Percentiles rank a stretch among this genome's conserved stretches.
phyloP scores from a whole-genome alignment of 305 asterid species.

The Vinca major region DNA sequence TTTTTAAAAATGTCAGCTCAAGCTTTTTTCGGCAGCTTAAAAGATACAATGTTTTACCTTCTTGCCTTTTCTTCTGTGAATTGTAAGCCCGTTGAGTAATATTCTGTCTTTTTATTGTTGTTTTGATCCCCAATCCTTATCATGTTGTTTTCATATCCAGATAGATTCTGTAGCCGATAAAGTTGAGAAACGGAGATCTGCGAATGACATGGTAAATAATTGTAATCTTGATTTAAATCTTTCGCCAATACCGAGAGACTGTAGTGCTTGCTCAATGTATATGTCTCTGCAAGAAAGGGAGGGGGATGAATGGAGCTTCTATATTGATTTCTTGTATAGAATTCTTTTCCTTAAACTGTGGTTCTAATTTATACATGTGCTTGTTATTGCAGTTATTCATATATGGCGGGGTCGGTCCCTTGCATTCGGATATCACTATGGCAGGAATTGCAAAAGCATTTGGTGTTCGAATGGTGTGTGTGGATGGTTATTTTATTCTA shows the following conservation, averaged over 20 bases:
- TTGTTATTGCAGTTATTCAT: slow-evolving; percentile 59
- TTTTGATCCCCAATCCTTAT: slow-evolving; percentile 14
- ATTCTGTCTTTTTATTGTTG: neutral
- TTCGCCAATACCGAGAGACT: neutral
- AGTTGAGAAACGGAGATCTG: slow-evolving; percentile 62
- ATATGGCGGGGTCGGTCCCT: slow-evolving; percentile 84
- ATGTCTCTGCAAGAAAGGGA: neutral
- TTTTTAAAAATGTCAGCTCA: neutral
- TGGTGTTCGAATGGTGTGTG: slow-evolving; percentile 58
- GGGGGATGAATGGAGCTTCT: neutral
- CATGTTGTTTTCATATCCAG: slow-evolving; percentile 30
- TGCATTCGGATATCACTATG: slow-evolving; percentile 70
- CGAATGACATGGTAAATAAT: slow-evolving; percentile 60
- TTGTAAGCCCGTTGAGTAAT: neutral
- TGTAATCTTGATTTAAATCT: neutral
- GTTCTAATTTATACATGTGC: neutral
- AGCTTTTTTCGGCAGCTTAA: neutral
- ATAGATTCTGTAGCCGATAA: slow-evolving; percentile 84
- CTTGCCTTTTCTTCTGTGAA: neutral
- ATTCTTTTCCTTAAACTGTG: neutral
- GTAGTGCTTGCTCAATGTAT: neutral
- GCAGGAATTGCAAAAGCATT: slow-evolving; percentile 92
- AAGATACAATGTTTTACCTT: neutral
- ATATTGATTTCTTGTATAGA: neutral
- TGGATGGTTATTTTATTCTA: neutral